Conservation (phyloP, 495 filamentous ascomycete species). For the Penicillium soppii region DNA sequence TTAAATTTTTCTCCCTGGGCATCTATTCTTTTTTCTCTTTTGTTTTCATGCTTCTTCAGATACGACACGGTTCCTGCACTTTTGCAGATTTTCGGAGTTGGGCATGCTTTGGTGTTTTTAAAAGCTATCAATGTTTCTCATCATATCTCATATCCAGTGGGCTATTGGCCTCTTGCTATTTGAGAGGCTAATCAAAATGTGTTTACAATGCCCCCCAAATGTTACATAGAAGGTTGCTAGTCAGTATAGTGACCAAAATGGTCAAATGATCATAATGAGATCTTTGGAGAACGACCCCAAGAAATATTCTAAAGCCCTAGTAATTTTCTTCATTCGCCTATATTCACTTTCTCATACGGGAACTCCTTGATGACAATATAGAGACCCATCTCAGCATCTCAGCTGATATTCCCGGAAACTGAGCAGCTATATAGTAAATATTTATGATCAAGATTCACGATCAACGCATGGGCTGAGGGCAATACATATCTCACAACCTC, state of each 20-base stretch:
- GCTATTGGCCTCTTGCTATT: slow-evolving; percentile 5
- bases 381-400: too few relatives aligned
- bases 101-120: slow-evolving; percentile 32
- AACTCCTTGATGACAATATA: too few relatives aligned
- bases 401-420: too few relatives aligned
- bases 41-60: slow-evolving; percentile 24
- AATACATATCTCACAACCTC: too few relatives aligned
- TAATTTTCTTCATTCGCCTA: too few relatives aligned
- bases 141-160: slow-evolving; percentile 20
- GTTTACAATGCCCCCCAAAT: slow-evolving; percentile 8
- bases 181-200: slow-evolving; percentile 4
- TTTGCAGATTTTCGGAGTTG: slow-evolving; percentile 25
- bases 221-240: slow-evolving; percentile 10
- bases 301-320: background rate
- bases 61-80: slow-evolving; percentile 28
- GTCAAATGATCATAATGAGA: slow-evolving; percentile 5
- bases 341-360: too few relatives aligned
- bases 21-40: slow-evolving; percentile 8
- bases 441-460: too few relatives aligned
- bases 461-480: too few relatives aligned
- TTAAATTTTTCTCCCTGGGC: slow-evolving; percentile 37
- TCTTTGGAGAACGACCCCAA: slow-evolving; percentile 3
- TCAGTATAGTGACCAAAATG: slow-evolving; percentile 7
- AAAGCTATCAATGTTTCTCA: slow-evolving; percentile 34
- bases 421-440: too few relatives aligned